phyloP scores from a whole-genome alignment of 179 eudicot species.

The Carnegiea gigantea region DNA sequence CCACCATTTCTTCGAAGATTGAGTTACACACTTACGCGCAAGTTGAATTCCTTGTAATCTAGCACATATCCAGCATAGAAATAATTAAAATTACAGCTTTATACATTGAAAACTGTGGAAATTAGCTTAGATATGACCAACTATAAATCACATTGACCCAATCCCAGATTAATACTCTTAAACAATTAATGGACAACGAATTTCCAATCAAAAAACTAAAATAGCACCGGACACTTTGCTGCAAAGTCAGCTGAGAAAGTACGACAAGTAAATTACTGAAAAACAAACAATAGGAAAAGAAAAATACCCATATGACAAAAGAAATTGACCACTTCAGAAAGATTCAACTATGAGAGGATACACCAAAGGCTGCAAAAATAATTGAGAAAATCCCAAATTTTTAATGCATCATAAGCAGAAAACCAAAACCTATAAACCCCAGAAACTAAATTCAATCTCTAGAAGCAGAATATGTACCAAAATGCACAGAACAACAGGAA shows the following conservation, averaged over 20 bases:
- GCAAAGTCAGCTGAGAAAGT: conserved; percentile 1
- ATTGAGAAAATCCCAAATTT: neutral
- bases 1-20: conserved; percentile 46
- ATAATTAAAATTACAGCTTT: neutral
- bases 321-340: neutral
- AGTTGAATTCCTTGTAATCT: conserved; percentile 14
- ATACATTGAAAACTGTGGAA: neutral
- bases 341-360: neutral
- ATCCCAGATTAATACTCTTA: neutral
- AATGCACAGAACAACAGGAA: neutral
- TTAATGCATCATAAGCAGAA: neutral
- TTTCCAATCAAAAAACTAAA: neutral
- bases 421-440: neutral
- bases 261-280: neutral
- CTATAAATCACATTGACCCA: neutral
- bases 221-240: neutral
- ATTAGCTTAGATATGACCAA: neutral
- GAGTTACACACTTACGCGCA: conserved; percentile 1
- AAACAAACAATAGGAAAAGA: neutral
- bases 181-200: neutral
- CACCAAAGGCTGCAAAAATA: neutral
- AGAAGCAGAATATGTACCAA: conserved; percentile 12
- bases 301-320: neutral
- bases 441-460: conserved; percentile 9
- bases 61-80: conserved; percentile 25